phyloP scores from a whole-genome alignment of 208 protist genomes.

The Crithidia brevicula region DNA sequence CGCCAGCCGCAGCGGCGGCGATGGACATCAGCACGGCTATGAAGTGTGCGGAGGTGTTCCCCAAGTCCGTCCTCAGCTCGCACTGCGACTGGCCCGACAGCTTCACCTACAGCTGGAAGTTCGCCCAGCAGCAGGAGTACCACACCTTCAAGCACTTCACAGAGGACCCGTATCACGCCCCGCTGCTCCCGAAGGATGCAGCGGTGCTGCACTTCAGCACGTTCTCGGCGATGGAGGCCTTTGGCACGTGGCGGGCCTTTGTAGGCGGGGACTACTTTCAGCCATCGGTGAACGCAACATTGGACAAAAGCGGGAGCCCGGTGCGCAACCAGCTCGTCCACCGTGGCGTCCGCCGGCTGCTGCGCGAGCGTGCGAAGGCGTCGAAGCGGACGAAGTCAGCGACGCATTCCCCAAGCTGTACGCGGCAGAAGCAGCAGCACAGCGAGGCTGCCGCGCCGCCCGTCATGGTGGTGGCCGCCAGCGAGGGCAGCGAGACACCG shows the following conservation, averaged over 20 bases:
- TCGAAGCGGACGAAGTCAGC: neutral
- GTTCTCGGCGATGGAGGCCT: conserved; percentile 56
- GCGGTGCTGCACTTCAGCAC: conserved; percentile 57
- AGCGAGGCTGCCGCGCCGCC: neutral
- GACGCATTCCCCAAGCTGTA: no score
- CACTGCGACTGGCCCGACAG: conserved; percentile 79
- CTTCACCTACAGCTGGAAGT: conserved; percentile 65
- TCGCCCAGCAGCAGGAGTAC: conserved; percentile 59
- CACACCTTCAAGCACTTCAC: conserved; percentile 52
- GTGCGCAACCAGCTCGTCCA: conserved; percentile 72
- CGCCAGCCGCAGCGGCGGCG: conserved; percentile 9
- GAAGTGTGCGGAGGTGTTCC: conserved; percentile 53
- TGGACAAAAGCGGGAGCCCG: conserved; percentile 73
- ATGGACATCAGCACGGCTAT: conserved; percentile 32
- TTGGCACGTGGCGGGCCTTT: conserved; percentile 82
- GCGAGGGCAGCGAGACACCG: conserved; percentile 2
- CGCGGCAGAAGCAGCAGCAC: conserved; percentile 7
- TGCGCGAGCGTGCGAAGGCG: conserved; percentile 33
- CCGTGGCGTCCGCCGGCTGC: conserved; percentile 46
- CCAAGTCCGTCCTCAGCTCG: conserved; percentile 42
- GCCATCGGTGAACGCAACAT: conserved; percentile 63
- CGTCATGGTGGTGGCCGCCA: neutral
- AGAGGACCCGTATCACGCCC: conserved; percentile 81
- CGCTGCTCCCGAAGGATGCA: conserved; percentile 67
- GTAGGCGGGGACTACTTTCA: conserved; percentile 79